These are phyloP conservation scores for Solanum raphanifolium DNA, from an alignment of 257 asterid genomes.

Conservation along the genomic window DNA sequence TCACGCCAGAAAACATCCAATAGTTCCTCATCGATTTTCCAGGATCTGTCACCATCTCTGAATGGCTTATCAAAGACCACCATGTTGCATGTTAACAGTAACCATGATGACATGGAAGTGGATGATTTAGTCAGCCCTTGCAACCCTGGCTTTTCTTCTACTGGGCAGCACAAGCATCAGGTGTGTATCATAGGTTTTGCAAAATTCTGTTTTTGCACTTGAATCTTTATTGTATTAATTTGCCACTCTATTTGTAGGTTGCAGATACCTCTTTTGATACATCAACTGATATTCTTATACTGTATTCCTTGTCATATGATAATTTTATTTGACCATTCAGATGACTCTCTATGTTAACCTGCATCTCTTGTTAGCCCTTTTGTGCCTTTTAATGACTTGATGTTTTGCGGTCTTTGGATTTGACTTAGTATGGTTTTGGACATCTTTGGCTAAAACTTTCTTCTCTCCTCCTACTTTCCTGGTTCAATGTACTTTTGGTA, in stretches of 20 bases:
- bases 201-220: not conserved
- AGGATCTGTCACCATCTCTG: constrained; percentile 10
- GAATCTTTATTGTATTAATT: not conserved
- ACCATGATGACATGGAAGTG: constrained; percentile 17
- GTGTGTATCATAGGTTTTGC: constrained; percentile 13
- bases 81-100: constrained; percentile 14
- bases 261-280: not conserved
- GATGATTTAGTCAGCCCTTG: constrained; percentile 23
- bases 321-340: not conserved
- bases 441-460: not conserved
- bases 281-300: not conserved
- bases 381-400: not conserved
- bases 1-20: constrained; percentile 23
- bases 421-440: not conserved
- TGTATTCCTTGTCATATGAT: not conserved
- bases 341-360: not conserved
- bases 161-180: constrained; percentile 27
- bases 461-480: not conserved
- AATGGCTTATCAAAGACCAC: constrained; percentile 19
- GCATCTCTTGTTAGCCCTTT: not conserved
- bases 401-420: not conserved
- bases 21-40: constrained; percentile 11
- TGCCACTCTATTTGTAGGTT: not conserved
- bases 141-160: constrained; percentile 15
- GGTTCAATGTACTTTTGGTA: not conserved